Evolutionary conservation across 2,329 filamentous ascomycete species (phyloP).

Genomic region (Neonectria coccinea): DNA sequence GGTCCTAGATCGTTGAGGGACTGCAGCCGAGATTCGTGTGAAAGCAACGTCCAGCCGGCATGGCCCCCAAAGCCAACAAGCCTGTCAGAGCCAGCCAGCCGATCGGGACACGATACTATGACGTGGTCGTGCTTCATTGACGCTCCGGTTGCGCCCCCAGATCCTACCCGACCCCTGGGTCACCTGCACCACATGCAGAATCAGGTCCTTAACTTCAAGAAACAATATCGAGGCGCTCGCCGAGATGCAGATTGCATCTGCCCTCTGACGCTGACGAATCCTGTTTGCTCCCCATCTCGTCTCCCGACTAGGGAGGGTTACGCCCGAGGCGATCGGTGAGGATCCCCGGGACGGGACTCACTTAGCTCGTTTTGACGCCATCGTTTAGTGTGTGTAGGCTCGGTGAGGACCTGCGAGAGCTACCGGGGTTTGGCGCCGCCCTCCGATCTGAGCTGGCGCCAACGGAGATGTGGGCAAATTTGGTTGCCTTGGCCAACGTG

Average conservation of each 20-base stretch:
- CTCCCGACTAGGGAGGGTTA: conserved; percentile 36
- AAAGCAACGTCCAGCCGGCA: conserved; percentile 29
- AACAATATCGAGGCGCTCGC: conserved; percentile 35
- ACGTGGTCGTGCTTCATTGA: conserved; percentile 40
- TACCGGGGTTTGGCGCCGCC: conserved; percentile 33
- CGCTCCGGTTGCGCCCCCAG: conserved; percentile 31
- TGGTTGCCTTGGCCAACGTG: conserved; percentile 16
- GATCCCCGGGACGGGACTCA: conserved; percentile 27
- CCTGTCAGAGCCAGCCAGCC: conserved; percentile 32
- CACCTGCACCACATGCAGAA: conserved; percentile 33
- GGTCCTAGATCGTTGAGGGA: conserved; percentile 33
- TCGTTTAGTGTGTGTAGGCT: conserved; percentile 23
- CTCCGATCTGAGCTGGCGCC: conserved; percentile 35
- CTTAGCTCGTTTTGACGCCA: conserved; percentile 36
- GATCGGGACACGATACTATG: conserved; percentile 46
- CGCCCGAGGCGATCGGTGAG: conserved; percentile 43
- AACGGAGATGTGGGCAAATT: conserved; percentile 25
- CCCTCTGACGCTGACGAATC: conserved; percentile 33
- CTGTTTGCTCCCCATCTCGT: conserved; percentile 31
- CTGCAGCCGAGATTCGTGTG: conserved; percentile 37
- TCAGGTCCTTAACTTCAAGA: conserved; percentile 31
- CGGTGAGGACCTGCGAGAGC: conserved; percentile 30
- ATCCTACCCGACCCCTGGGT: conserved; percentile 40
- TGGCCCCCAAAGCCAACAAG: conserved; percentile 32
- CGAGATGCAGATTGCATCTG: conserved; percentile 34